Evolutionary conservation across 371 early-diverging fungal genomes (phyloP).

Genomic region (Zychaea mexicana): DNA sequence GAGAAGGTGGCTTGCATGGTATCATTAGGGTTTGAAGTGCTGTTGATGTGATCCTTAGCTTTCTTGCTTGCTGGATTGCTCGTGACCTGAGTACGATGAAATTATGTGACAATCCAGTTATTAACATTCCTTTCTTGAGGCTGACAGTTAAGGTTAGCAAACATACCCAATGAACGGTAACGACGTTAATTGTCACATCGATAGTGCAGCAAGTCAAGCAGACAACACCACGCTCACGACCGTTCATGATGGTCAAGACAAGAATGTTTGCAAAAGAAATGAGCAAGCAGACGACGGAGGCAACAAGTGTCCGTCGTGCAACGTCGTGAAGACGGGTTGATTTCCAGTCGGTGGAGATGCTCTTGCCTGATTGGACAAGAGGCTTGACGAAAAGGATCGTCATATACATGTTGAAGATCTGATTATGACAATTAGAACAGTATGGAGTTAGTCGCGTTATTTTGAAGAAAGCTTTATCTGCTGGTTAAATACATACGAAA

Average conservation of each 20-base stretch:
- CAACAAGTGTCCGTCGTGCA: slow-evolving; percentile 50
- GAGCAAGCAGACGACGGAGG: slow-evolving; percentile 49
- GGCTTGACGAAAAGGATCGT: slow-evolving; percentile 50
- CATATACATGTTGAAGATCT: slow-evolving; percentile 52
- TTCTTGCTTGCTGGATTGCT: slow-evolving; percentile 7
- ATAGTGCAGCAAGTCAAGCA: slow-evolving; percentile 56
- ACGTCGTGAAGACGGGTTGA: slow-evolving; percentile 46
- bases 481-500: slow-evolving; percentile 32
- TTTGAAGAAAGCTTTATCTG: background rate
- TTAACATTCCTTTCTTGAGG: too few species aligned
- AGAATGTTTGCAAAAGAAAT: slow-evolving; percentile 54
- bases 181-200: slow-evolving; percentile 58
- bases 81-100: too few species aligned
- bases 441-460: too few species aligned
- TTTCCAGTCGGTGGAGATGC: slow-evolving; percentile 30
- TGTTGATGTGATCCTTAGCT: slow-evolving; percentile 12
- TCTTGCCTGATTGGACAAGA: slow-evolving; percentile 33
- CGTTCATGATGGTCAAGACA: slow-evolving; percentile 39
- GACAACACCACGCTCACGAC: slow-evolving; percentile 50
- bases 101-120: too few species aligned
- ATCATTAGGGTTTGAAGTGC: slow-evolving; percentile 8
- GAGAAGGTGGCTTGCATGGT: slow-evolving; percentile 13
- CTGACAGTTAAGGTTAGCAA: background rate
- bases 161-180: slow-evolving; percentile 56
- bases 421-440: background rate